Base-by-base conservation (phyloP, 805 yeast species). In the Myxozyma neglecta region DNA sequence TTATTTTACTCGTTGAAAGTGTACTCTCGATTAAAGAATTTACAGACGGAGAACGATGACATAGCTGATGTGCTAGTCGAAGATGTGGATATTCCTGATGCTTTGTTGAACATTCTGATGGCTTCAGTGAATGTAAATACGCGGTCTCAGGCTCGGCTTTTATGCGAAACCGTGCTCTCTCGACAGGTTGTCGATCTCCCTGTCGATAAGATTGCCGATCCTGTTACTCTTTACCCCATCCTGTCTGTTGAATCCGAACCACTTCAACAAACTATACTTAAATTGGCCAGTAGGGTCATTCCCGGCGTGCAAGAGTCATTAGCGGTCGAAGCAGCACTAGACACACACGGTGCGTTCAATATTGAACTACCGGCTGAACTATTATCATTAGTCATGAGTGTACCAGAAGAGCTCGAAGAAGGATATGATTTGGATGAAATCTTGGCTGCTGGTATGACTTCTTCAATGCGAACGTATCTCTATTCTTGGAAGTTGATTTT, bases 401-500 rank as follows among this genome's bases (percentile, higher is more conserved):
- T 56, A 6, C 66, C 66, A 7, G 60, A 48, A 7, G 60, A 42
- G 16, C 39, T 47, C 1, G 54, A 59, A 13, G 65, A 49, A 8
- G 59, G 47, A 6, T 13, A 48, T 48, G 59, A 36, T 5, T 35
- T 52, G 6, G 56, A 56, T 8, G 60, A 54, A 20, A 32, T 51
- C 18, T n/a, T 48, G n/a, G 42, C 40, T 2, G 20, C 34, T 8
- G 67, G 68, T 6, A 45, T 58, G 52, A 57, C 51, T 11, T 49
- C 44, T 5, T 48, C 36, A 13, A 48, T 58, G 48, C 43, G 66
- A 71, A 79, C 49, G 70, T 87, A 82, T 70, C 67, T 87, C 39
- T 86, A 89, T 86, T 76, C 84, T 59, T 91, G 96, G 96, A 76
- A 75, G 63, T 75, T 89, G 57, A 72, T 88, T 0, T 79, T 88